Evolutionary conservation across 345 rosid genomes (phyloP).

Genomic region (Erucastrum elatum): DNA sequence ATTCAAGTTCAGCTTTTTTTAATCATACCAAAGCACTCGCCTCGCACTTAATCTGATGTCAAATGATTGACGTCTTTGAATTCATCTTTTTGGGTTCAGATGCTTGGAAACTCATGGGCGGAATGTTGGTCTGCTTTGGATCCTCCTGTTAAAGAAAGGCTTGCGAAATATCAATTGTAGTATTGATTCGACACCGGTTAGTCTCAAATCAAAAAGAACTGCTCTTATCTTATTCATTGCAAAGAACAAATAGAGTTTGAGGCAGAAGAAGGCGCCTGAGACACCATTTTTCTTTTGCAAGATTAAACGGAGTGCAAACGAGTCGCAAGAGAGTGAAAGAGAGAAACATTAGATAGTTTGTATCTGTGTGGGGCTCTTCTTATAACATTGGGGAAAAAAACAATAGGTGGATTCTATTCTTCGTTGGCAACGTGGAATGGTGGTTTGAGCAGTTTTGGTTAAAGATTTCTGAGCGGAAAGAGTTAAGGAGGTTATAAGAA

Average conservation of each 20-base stretch:
- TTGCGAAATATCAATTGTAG: slow-evolving; percentile 76
- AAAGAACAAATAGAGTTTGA: slow-evolving; percentile 27
- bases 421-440: background rate
- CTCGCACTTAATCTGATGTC: background rate
- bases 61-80: background rate
- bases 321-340: background rate
- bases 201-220: slow-evolving; percentile 4
- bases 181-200: slow-evolving; percentile 4
- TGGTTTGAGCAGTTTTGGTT: background rate
- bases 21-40: background rate
- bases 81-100: slow-evolving; percentile 47
- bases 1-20: background rate
- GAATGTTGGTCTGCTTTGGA: slow-evolving; percentile 83
- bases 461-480: background rate
- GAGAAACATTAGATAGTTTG: slow-evolving; percentile 23
- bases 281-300: slow-evolving; percentile 21
- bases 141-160: slow-evolving; percentile 79
- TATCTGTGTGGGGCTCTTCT: slow-evolving; percentile 23
- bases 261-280: slow-evolving; percentile 26
- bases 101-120: slow-evolving; percentile 87
- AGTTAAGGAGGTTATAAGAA: background rate
- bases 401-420: background rate
- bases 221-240: slow-evolving; percentile 13
- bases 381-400: background rate
- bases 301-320: slow-evolving; percentile 23